These are phyloP conservation scores for Penicillium ucsense DNA, from an alignment of 495 filamentous ascomycete species.

Conservation along the genomic window DNA sequence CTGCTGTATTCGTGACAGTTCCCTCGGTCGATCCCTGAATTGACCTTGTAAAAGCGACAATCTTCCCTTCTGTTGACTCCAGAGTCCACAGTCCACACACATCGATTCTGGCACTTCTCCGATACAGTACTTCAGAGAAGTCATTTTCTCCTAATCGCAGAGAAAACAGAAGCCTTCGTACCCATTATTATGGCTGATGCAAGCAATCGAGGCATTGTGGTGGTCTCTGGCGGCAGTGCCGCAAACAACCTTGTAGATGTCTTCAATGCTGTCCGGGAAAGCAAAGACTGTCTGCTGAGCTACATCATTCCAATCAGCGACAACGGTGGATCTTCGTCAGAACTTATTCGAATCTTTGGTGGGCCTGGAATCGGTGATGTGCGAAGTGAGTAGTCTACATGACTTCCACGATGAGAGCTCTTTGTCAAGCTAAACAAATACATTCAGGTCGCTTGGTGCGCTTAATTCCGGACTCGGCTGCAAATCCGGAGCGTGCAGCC, in stretches of 20 bases:
- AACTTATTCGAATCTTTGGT: constrained; percentile 86
- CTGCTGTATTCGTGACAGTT: no score
- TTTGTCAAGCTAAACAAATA: not conserved
- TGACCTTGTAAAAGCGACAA: no score
- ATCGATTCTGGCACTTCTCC: no score
- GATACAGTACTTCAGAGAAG: no score
- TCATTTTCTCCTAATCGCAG: no score
- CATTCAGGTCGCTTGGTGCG: constrained; percentile 72
- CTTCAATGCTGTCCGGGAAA: constrained; percentile 64
- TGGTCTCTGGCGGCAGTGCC: constrained; percentile 83
- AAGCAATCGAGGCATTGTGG: constrained; percentile 53
- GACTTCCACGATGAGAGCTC: not conserved
- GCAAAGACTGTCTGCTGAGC: constrained; percentile 58
- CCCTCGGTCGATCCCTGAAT: no score
- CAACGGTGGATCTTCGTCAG: constrained; percentile 87
- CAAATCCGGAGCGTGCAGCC: constrained; percentile 54
- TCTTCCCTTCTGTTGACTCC: no score
- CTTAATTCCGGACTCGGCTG: constrained; percentile 62
- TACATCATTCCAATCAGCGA: constrained; percentile 93
- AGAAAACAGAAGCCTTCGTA: no score
- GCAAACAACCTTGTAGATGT: constrained; percentile 92
- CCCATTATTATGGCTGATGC: constrained; percentile 4
- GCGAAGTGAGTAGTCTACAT: constrained; percentile 50
- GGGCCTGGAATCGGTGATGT: constrained; percentile 90
- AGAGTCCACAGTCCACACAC: no score